Conservation (phyloP, 331 rosid genomes). For the Pyracantha coccinea region DNA sequence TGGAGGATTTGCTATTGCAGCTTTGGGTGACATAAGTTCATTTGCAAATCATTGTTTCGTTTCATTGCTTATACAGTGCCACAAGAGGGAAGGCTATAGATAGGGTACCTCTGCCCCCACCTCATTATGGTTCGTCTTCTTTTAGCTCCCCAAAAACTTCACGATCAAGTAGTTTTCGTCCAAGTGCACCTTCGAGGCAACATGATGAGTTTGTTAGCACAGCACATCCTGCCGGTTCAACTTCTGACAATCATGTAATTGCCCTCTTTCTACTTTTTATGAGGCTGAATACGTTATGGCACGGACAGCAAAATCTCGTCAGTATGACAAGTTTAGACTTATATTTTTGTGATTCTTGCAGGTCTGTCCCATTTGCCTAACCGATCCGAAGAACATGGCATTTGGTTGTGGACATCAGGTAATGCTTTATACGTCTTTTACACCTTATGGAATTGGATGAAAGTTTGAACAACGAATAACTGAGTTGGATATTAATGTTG, state of each 20-base stretch:
- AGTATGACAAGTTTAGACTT: not conserved
- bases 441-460: not conserved
- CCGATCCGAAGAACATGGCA: constrained; percentile 68
- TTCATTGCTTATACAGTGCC: constrained; percentile 25
- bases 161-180: constrained; percentile 35
- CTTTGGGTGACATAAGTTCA: constrained; percentile 1
- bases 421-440: constrained; percentile 2
- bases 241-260: constrained; percentile 59
- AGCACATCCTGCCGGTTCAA: constrained; percentile 30
- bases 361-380: constrained; percentile 78
- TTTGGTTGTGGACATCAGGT: constrained; percentile 99
- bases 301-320: not conserved
- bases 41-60: constrained; percentile 6
- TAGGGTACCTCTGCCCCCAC: constrained; percentile 84
- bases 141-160: constrained; percentile 35
- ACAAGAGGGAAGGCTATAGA: constrained; percentile 58
- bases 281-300: not conserved
- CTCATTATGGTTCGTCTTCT: constrained; percentile 59
- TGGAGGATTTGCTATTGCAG: constrained; percentile 12
- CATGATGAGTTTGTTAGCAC: constrained; percentile 12
- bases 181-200: constrained; percentile 45
- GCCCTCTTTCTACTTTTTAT: constrained; percentile 7
- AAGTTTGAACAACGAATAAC: not conserved
- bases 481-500: not conserved
- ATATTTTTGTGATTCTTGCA: constrained; percentile 22